phyloP scores from a whole-genome alignment of 2,329 filamentous ascomycete species.

The Beauveria bassiana region DNA sequence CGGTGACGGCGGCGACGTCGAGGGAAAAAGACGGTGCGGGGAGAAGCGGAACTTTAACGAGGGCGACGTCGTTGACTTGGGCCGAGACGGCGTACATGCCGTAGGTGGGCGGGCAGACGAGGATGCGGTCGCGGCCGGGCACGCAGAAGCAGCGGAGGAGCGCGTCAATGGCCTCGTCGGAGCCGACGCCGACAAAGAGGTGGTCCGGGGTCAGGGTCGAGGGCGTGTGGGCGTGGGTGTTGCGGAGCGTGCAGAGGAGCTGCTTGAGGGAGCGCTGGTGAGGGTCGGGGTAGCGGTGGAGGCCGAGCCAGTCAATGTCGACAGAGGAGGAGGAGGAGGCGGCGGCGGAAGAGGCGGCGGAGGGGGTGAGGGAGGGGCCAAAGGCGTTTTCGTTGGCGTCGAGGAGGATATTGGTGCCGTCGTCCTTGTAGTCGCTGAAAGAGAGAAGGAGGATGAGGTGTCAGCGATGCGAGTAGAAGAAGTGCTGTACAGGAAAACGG shows the following conservation, averaged over 20 bases:
- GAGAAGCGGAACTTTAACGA: slow-evolving; percentile 80
- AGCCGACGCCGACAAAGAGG: slow-evolving; percentile 91
- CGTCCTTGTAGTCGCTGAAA: slow-evolving; percentile 91
- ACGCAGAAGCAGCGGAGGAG: slow-evolving; percentile 88
- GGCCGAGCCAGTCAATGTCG: slow-evolving; percentile 63
- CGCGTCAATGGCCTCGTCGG: slow-evolving; percentile 93
- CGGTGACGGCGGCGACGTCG: slow-evolving; percentile 60
- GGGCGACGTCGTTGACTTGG: slow-evolving; percentile 81
- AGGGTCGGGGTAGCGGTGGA: slow-evolving; percentile 94
- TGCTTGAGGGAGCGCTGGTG: slow-evolving; percentile 86
- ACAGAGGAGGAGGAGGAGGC: slow-evolving; percentile 25
- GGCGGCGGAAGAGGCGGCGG: slow-evolving; percentile 25
- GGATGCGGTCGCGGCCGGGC: slow-evolving; percentile 79
- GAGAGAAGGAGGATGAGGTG: neutral
- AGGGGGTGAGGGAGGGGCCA: slow-evolving; percentile 64
- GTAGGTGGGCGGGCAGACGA: slow-evolving; percentile 94
- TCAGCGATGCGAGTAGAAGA: no score
- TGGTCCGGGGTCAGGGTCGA: slow-evolving; percentile 70
- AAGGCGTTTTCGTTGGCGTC: slow-evolving; percentile 98
- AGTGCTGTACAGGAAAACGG: neutral
- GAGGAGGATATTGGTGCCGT: slow-evolving; percentile 89
- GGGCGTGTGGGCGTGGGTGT: slow-evolving; percentile 71
- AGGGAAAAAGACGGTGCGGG: slow-evolving; percentile 65
- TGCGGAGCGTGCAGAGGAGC: slow-evolving; percentile 78
- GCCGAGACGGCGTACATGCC: slow-evolving; percentile 97